Evolutionary conservation across 2,329 filamentous ascomycete species (phyloP).

Genomic region (Emmonsia crescens): DNA sequence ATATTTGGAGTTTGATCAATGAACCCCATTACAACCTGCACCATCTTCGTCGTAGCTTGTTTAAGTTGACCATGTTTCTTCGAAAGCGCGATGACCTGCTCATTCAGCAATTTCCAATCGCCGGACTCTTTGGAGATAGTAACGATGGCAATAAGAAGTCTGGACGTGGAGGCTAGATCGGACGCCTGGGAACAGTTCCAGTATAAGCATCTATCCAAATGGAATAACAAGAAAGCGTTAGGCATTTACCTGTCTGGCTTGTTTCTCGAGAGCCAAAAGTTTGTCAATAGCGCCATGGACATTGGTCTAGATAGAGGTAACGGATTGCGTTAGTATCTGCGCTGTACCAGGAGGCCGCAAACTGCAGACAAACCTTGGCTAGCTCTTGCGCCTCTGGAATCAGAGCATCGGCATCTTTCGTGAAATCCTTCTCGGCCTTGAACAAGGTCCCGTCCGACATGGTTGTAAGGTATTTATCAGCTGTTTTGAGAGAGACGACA

Average conservation of each 20-base stretch:
- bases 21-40: slow-evolving; percentile 90
- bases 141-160: slow-evolving; percentile 76
- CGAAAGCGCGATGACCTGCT: slow-evolving; percentile 88
- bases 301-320: slow-evolving; percentile 40
- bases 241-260: slow-evolving; percentile 73
- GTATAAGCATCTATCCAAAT: background rate
- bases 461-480: slow-evolving; percentile 23
- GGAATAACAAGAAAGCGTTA: slow-evolving; percentile 6
- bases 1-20: slow-evolving; percentile 73
- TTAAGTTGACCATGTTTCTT: slow-evolving; percentile 99
- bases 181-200: slow-evolving; percentile 53
- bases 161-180: slow-evolving; percentile 88
- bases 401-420: slow-evolving; percentile 86
- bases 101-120: slow-evolving; percentile 91
- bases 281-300: slow-evolving; percentile 86
- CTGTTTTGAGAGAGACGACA: background rate
- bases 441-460: slow-evolving; percentile 72
- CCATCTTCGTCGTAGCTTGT: slow-evolving; percentile 98
- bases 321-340: slow-evolving; percentile 9
- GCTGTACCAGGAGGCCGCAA: background rate
- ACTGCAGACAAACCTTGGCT: slow-evolving; percentile 54
- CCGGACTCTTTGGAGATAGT: slow-evolving; percentile 87
- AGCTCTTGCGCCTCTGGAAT: slow-evolving; percentile 84
- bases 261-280: slow-evolving; percentile 83
- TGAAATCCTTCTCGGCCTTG: slow-evolving; percentile 98